Base-by-base conservation (phyloP, 2,329 filamentous ascomycete species). In the Venturia oleaginea region DNA sequence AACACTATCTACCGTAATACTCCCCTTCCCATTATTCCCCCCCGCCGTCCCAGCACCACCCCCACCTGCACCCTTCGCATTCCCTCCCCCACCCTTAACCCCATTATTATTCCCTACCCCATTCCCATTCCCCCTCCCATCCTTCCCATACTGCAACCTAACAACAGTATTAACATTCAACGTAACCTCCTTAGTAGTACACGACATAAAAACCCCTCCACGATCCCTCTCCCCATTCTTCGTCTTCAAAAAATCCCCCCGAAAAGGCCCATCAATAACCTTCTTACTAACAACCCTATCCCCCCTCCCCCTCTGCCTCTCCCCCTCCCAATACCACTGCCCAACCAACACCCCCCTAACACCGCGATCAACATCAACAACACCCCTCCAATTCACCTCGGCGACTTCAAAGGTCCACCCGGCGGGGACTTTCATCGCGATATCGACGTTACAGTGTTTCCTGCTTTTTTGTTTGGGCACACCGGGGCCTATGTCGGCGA, bases 381-480 rank as follows among this genome's bases (percentile, higher is more conserved):
- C 19, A 3, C 37, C 61, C 19, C 61, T 40, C 61, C 61, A 63
- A 34, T 57, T 17, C 61, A 57, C 61, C 43, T 54, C 38, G 4
- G 32, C 27, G 40, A 62, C 38, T n/a, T 62, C 32, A 30, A 62
- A 62, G 7, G 60, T 62, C 60, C 60, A 62, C 6, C 60, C 60
- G 1, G 37, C 10, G 13, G 60, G 60, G 1, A 62, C 60, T 46
- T 30, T 34, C 60, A 62, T 62, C 1, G 32, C 40, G 19, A 62
- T 17, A 22, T 32, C 38, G 30, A 62, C 60, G 10, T 43, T 62
- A 15, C 60, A 62, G n/a, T 22, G 24, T 4, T 40, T 10, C 11
- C 60, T 37, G 5, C 11, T 27, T 34, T 24, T 6, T 17, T 62
- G 60, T 4, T 13, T 30, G 24, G 60, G 60, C 1, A 62, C 24